Conservation (phyloP, 148 eudicot species). For the Spergularia marina region DNA sequence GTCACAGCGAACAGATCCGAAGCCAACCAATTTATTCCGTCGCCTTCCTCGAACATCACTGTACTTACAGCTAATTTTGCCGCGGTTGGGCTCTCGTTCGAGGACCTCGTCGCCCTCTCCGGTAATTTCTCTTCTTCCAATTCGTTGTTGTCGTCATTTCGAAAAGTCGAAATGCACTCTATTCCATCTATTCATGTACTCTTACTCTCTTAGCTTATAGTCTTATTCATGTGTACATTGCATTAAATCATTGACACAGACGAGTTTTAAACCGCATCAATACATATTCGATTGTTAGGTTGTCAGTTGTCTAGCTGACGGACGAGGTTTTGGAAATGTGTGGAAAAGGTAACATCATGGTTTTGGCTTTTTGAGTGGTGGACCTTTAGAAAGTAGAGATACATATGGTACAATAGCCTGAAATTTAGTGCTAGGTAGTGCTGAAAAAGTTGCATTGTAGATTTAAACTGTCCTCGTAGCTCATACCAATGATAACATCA, state of each 20-base stretch:
- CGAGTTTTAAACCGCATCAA: too few species aligned
- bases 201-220: neutral
- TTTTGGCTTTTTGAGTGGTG: neutral
- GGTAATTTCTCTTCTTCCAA: constrained; percentile 23
- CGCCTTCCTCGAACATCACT: constrained; percentile 18
- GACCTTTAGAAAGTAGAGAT: constrained; percentile 1
- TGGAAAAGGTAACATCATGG: neutral
- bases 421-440: constrained; percentile 9
- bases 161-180: neutral
- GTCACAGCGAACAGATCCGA: constrained; percentile 36
- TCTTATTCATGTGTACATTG: neutral
- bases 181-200: neutral
- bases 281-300: neutral
- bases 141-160: neutral
- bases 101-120: constrained; percentile 48
- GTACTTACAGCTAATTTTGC: constrained; percentile 8
- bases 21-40: constrained; percentile 33
- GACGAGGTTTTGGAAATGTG: neutral
- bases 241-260: too few species aligned
- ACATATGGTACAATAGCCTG: neutral
- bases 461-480: constrained; percentile 2
- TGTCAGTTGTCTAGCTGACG: neutral
- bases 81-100: constrained; percentile 34
- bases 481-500: neutral
- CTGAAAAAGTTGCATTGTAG: neutral